phyloP scores from a whole-genome alignment of 2,329 filamentous ascomycete genomes.

The Sclerotinia minor region DNA sequence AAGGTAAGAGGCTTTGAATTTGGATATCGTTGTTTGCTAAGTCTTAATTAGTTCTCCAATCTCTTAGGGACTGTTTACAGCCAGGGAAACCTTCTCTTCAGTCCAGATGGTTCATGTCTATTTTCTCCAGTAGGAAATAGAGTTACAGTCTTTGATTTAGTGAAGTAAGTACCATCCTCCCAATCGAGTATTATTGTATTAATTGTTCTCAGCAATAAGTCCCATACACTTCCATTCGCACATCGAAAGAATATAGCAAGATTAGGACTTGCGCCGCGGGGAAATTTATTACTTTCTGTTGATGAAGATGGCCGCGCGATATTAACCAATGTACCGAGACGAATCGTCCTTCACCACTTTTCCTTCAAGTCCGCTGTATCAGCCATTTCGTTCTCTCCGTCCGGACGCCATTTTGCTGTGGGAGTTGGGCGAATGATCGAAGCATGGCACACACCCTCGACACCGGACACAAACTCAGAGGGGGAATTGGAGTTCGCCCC shows the following conservation, averaged over 20 bases:
- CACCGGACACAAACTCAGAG: slow-evolving; percentile 73
- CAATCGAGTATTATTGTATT: not conserved
- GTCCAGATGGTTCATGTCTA: slow-evolving; percentile 91
- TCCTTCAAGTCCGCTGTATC: slow-evolving; percentile 86
- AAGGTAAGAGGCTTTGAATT: slow-evolving; percentile 59
- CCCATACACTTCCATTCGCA: slow-evolving; percentile 81
- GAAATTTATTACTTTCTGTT: slow-evolving; percentile 87
- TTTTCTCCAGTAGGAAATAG: slow-evolving; percentile 96
- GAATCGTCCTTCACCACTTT: slow-evolving; percentile 89
- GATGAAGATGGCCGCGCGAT: slow-evolving; percentile 95
- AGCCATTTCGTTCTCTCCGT: slow-evolving; percentile 85
- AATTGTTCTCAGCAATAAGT: slow-evolving; percentile 67
- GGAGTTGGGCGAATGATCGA: slow-evolving; percentile 85
- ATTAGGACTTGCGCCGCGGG: slow-evolving; percentile 83
- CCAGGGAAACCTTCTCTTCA: slow-evolving; percentile 95
- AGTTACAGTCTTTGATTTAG: slow-evolving; percentile 92
- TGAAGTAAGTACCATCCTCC: slow-evolving; percentile 63
- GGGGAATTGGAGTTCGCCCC: slow-evolving; percentile 93
- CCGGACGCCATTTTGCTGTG: slow-evolving; percentile 86
- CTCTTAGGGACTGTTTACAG: slow-evolving; percentile 97
- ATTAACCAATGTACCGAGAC: slow-evolving; percentile 82
- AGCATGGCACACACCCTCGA: slow-evolving; percentile 94
- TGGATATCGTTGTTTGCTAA: slow-evolving; percentile 34
- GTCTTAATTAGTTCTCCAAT: slow-evolving; percentile 82
- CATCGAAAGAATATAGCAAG: slow-evolving; percentile 92